These are phyloP conservation scores for Backusella australiensis DNA, from an alignment of 192 early-diverging fungal genomes.

Conservation along the genomic window DNA sequence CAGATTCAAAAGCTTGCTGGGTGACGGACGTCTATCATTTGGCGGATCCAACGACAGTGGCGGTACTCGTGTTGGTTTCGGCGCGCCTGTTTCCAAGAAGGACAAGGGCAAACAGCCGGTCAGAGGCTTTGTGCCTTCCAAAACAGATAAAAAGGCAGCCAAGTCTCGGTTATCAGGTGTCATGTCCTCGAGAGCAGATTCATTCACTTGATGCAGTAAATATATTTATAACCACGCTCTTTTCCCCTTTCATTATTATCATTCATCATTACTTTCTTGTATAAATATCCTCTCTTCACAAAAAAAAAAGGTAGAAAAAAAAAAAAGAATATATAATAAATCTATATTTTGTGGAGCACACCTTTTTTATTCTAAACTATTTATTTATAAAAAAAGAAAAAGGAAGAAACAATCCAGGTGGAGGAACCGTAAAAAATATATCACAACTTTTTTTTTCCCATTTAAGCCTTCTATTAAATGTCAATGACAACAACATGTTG, in stretches of 20 bases:
- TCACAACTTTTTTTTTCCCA: slow-evolving; percentile 1
- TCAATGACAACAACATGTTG: neutral
- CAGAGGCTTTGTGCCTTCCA: neutral
- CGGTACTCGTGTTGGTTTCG: slow-evolving; percentile 5
- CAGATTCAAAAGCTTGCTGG: slow-evolving; percentile 14
- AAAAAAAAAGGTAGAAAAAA: neutral
- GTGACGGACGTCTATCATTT: slow-evolving; percentile 3
- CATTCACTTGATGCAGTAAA: neutral
- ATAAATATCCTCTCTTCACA: neutral
- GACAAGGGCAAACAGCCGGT: neutral
- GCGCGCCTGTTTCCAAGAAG: neutral
- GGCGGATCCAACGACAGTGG: slow-evolving; percentile 25
- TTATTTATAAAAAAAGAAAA: neutral
- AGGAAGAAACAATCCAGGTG: neutral
- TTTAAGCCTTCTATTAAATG: slow-evolving; percentile 14
- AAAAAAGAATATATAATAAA: neutral
- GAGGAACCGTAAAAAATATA: neutral
- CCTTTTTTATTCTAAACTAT: neutral
- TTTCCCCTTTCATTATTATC: neutral
- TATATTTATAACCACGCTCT: neutral
- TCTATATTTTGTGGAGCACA: neutral
- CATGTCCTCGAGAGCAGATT: neutral
- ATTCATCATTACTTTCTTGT: neutral
- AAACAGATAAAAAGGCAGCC: neutral
- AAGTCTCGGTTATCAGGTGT: neutral